A percentile compares a stretch with the other conserved stretches of the same genome.
phyloP scores from a whole-genome alignment of 2,329 filamentous ascomycete species.

The Alternaria triticimaculans region DNA sequence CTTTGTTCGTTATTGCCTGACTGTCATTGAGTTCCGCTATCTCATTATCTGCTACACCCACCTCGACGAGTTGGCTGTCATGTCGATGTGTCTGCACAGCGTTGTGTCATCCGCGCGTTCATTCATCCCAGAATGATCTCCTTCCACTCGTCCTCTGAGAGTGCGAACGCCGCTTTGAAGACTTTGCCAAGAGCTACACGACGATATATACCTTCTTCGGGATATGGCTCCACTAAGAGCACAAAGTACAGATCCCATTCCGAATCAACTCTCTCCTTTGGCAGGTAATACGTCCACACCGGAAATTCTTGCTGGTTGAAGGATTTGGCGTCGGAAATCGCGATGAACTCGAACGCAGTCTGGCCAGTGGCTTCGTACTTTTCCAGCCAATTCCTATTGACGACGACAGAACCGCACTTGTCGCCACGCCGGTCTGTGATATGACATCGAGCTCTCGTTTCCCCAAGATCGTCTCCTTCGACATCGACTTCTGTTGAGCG shows the following conservation, averaged over 20 bases:
- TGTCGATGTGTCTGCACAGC: no score
- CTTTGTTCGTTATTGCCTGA: no score
- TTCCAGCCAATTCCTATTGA: not conserved
- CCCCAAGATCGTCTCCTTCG: not conserved
- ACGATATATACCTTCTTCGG: not conserved
- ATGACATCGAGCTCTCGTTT: not conserved
- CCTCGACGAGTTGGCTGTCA: no score
- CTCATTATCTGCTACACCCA: no score
- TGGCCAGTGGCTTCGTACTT: not conserved
- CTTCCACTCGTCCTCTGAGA: not conserved
- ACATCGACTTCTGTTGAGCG: accelerated
- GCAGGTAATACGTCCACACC: not conserved
- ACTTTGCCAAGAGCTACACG: not conserved
- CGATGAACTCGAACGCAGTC: not conserved
- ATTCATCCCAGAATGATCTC: not conserved
- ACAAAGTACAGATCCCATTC: not conserved
- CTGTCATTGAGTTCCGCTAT: no score
- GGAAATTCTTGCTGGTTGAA: not conserved
- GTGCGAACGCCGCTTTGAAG: not conserved
- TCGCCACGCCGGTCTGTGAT: not conserved
- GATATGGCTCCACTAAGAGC: not conserved
- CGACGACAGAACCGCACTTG: not conserved
- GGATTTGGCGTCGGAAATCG: accelerated
- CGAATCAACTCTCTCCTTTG: not conserved
- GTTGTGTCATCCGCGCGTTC: no score